Evolutionary conservation across 768 basidiomycete species (phyloP).

Genomic region (Lentinus brumalis): DNA sequence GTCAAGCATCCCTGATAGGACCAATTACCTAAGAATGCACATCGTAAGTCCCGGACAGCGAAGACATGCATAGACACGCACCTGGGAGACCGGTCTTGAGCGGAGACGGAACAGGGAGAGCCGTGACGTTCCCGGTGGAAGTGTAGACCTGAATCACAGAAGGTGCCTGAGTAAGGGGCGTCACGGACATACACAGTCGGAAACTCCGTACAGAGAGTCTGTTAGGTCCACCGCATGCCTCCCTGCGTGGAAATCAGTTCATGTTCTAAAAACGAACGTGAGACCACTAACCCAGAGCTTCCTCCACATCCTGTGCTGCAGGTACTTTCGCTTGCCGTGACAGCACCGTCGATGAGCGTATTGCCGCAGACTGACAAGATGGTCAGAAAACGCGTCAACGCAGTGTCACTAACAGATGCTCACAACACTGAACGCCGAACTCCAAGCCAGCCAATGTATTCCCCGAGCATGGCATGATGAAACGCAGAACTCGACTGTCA

Average conservation of each 20-base stretch:
- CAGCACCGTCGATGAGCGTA: conserved; percentile 61
- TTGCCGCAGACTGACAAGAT: conserved; percentile 66
- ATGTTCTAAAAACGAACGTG: neutral
- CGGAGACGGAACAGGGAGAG: conserved; percentile 58
- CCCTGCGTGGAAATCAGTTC: conserved; percentile 37
- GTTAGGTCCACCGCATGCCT: conserved; percentile 75
- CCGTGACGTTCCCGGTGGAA: conserved; percentile 49
- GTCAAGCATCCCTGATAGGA: conserved; percentile 65
- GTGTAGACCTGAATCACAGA: conserved; percentile 48
- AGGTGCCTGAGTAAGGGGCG: neutral
- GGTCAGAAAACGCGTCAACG: neutral
- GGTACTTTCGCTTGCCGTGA: conserved; percentile 43
- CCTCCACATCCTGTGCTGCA: conserved; percentile 82
- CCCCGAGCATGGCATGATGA: conserved; percentile 50
- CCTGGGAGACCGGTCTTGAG: conserved; percentile 58
- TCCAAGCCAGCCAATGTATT: conserved; percentile 74
- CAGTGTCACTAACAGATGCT: conserved; percentile 26
- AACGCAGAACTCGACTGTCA: conserved; percentile 69
- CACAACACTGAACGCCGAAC: conserved; percentile 55
- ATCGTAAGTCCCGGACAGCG: neutral
- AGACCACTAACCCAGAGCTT: conserved; percentile 52
- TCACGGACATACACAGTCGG: conserved; percentile 7
- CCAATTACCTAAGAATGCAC: conserved; percentile 47
- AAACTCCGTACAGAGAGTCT: conserved; percentile 52
- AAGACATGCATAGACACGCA: neutral